These are phyloP conservation scores for Sporothrix dimorphospora DNA, from an alignment of 2,329 filamentous ascomycete species.

Conservation along the genomic window DNA sequence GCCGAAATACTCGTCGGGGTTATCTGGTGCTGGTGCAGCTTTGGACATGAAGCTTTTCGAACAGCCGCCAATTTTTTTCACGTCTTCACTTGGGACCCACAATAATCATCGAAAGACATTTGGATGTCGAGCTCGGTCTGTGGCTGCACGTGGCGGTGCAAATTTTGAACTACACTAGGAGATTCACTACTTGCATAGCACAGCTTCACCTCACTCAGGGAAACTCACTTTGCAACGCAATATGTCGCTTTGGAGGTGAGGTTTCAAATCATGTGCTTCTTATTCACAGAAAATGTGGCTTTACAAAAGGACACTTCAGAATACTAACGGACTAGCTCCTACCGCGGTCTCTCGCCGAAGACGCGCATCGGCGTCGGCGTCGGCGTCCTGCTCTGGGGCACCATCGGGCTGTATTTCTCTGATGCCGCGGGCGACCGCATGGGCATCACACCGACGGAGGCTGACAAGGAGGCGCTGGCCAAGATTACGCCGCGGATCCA, in stretches of 20 bases:
- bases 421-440: conserved; percentile 74
- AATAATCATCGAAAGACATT: neutral
- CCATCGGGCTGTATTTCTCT: conserved; percentile 71
- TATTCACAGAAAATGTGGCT: neutral
- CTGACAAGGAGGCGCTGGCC: conserved; percentile 70
- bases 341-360: conserved; percentile 70
- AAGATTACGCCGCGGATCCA: conserved; percentile 65
- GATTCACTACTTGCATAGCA: neutral
- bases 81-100: conserved; percentile 11
- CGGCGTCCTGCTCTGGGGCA: conserved; percentile 76
- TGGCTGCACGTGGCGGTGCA: conserved; percentile 29
- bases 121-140: neutral
- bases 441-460: conserved; percentile 71
- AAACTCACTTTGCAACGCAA: conserved; percentile 1
- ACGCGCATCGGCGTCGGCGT: conserved; percentile 73
- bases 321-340: conserved; percentile 54
- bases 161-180: conserved; percentile 7
- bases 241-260: conserved; percentile 40
- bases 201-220: neutral
- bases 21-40: neutral
- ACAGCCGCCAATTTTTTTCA: conserved; percentile 27
- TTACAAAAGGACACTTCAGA: neutral
- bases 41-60: conserved; percentile 19
- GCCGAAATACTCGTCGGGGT: neutral
- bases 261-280: conserved; percentile 18